phyloP scores from a whole-genome alignment of 106 monocot genomes.

The Posidonia australis region DNA sequence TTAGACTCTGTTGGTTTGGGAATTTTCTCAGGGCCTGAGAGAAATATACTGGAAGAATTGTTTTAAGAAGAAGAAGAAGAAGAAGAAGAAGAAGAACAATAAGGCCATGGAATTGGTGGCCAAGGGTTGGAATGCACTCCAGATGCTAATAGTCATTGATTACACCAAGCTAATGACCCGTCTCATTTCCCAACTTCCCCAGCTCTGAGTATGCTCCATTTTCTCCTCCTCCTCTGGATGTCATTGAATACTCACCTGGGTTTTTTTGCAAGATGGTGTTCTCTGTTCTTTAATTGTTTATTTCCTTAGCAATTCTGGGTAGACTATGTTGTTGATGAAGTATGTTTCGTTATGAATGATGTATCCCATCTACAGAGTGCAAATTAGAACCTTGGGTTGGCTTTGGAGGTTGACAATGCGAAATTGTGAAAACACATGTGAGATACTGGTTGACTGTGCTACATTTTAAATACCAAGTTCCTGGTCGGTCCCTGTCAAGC shows the following conservation, averaged over 20 bases:
- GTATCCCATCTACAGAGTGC: constrained; percentile 33
- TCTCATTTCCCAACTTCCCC: constrained; percentile 85
- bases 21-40: too few species aligned
- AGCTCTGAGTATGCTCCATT: constrained; percentile 48
- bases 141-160: constrained; percentile 85
- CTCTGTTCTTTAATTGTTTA: not conserved
- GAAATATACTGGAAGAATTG: too few species aligned
- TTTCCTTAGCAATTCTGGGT: not conserved
- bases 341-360: not conserved
- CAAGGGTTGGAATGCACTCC: constrained; percentile 82
- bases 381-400: constrained; percentile 94
- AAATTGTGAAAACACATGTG: constrained; percentile 90
- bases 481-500: constrained; percentile 81
- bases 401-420: constrained; percentile 84
- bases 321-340: too few species aligned
- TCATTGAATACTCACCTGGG: not conserved
- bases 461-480: constrained; percentile 96
- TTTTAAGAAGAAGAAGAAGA: too few species aligned
- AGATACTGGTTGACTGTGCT: constrained; percentile 83
- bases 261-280: not conserved
- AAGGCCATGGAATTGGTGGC: constrained; percentile 92
- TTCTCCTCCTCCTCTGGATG: not conserved
- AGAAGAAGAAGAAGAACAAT: too few species aligned
- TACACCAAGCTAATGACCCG: constrained; percentile 66
- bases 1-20: too few species aligned